Evolutionary conservation across 208 protist species (phyloP).

Genomic region (Trypanosoma platydactyli): DNA sequence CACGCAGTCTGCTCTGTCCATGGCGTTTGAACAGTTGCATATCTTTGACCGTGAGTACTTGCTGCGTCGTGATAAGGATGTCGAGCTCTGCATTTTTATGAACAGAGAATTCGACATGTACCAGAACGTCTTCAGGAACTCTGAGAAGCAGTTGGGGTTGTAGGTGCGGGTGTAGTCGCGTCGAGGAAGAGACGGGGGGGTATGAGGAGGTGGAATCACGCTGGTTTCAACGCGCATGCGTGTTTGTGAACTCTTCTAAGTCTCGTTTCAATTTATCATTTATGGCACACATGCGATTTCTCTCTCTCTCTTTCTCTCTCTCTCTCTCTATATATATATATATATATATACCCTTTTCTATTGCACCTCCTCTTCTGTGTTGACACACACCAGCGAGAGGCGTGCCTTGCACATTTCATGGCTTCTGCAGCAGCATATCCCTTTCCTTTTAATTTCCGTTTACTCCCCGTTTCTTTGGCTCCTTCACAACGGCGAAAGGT

Average conservation of each 20-base stretch:
- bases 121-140: constrained; percentile 67
- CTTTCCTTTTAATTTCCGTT: background rate
- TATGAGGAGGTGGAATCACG: too few relatives aligned
- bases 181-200: too few relatives aligned
- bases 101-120: constrained; percentile 88
- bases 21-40: constrained; percentile 85
- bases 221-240: too few relatives aligned
- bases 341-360: background rate
- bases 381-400: too few relatives aligned
- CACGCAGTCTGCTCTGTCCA: constrained; percentile 64
- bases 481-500: background rate
- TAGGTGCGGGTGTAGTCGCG: too few relatives aligned
- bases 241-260: too few relatives aligned
- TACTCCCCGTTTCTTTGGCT: background rate
- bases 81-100: constrained; percentile 89
- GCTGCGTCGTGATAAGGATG: constrained; percentile 57
- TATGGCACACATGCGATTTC: too few relatives aligned
- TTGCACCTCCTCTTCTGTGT: too few relatives aligned
- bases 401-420: too few relatives aligned
- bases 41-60: constrained; percentile 79
- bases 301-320: too few relatives aligned
- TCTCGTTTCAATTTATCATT: too few relatives aligned
- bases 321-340: background rate
- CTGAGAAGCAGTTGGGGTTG: constrained; percentile 14
- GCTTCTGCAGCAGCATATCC: too few relatives aligned